phyloP scores from a whole-genome alignment of 2,329 filamentous ascomycete species.

The Fonsecaea erecta region DNA sequence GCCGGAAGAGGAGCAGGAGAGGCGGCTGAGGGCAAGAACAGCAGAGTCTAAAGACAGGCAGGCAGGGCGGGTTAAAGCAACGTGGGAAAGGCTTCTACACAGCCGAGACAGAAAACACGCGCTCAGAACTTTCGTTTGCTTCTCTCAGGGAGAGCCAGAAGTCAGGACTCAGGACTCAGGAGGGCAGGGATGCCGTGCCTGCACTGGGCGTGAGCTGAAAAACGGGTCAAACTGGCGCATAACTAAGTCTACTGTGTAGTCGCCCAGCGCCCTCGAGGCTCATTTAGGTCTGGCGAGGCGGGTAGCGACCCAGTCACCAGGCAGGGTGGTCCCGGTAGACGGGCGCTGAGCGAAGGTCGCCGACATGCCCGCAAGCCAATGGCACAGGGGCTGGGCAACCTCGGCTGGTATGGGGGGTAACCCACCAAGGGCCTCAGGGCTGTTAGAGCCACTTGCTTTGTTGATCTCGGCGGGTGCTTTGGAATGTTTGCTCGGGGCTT shows the following conservation, averaged over 20 bases:
- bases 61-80: neutral
- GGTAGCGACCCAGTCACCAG: conserved; percentile 11
- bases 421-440: neutral
- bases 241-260: neutral
- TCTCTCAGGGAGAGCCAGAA: neutral
- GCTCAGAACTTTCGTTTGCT: neutral
- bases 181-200: conserved; percentile 2
- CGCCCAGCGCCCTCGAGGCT: neutral
- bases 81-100: neutral
- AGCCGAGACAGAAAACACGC: conserved; percentile 1
- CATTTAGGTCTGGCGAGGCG: conserved; percentile 7
- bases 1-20: neutral
- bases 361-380: neutral
- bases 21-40: neutral
- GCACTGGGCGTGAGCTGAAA: conserved; percentile 7
- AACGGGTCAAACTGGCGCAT: neutral
- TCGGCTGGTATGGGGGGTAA: neutral
- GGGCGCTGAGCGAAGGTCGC: neutral
- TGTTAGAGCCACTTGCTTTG: neutral
- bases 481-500: neutral
- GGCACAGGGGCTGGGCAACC: neutral
- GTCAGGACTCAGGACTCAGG: conserved; percentile 10
- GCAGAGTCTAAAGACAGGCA: neutral
- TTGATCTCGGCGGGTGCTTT: neutral
- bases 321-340: neutral